Evolutionary conservation across 306 rosid species (phyloP), one percentile per base, ranked within the genome.

Genomic region (Alnus rubra): DNA sequence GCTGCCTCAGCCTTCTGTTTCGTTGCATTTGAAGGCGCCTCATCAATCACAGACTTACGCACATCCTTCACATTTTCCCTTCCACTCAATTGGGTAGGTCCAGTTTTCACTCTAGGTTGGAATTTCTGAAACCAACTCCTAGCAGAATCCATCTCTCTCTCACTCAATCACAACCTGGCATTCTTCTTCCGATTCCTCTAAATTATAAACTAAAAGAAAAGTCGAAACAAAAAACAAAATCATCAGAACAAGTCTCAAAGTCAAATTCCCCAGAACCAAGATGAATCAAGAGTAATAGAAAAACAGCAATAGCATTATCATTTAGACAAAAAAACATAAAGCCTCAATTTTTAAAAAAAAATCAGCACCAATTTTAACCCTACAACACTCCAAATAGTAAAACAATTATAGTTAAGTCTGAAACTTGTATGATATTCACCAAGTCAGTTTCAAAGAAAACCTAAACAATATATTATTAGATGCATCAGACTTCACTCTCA

Each of bases 1-100:
- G 98, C 98, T 15, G 94, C 98, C 53, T 82, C 98, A 30, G 86
- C 98, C 84, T 79, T 93, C 87, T 89, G 92, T 37, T 89, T 79
- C 2, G 98, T 91, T 37, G 71, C 88, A 69, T 35, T 83, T 5
- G 98, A 93, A 52, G 94, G 94, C 8, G 82, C 86, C 30, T 81
- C 89, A 49, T 81, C 86, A 44, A 16, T 60, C 30, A 45, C 71
- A 15, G 84, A 69, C 64, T 73, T 76, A 15, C 55, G 48, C 31
- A 74, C 83, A 71, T 72, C 87, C 5, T 73, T 73, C 6, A 8
- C 69, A 78, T 65, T 70, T 56, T 63, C 87, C 55, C 65, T 75
- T 62, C 75, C 89, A 72, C 83, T 81, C 75, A 75, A 82, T 62
- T 48, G 60, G 48, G 71, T 47, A n/a, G 78, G 74, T 76, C 14